A percentile compares a stretch with the other conserved stretches of the same genome.
These are phyloP conservation scores for Saccharomyces kudriavzevii DNA, from an alignment of 805 yeast species.

Conservation along the genomic window DNA sequence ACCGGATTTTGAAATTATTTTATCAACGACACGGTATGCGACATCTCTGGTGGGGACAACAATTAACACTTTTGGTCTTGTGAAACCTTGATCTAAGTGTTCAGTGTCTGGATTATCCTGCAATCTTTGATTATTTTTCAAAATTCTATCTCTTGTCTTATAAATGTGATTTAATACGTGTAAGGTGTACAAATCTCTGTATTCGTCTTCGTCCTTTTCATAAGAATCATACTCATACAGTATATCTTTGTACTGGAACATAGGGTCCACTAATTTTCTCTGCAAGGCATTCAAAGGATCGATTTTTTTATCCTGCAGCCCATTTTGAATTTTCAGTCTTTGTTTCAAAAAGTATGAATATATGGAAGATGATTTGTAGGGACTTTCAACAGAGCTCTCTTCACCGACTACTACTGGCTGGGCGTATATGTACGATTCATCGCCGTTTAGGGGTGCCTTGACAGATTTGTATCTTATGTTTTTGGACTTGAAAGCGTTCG, in stretches of 20 bases:
- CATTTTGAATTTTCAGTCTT: slow-evolving; percentile 30
- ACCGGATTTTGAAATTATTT: slow-evolving; percentile 54
- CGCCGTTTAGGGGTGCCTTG: slow-evolving; percentile 10
- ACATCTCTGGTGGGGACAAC: slow-evolving; percentile 77
- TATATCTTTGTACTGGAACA: slow-evolving; percentile 68
- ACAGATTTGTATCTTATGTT: slow-evolving; percentile 23
- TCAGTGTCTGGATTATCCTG: slow-evolving; percentile 46
- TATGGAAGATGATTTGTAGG: slow-evolving; percentile 18
- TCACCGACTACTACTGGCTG: slow-evolving; percentile 17
- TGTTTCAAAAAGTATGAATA: slow-evolving; percentile 40
- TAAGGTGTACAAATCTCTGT: slow-evolving; percentile 55
- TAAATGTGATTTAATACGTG: slow-evolving; percentile 77
- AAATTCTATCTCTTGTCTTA: slow-evolving; percentile 78
- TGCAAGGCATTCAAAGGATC: slow-evolving; percentile 39
- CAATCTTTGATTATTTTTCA: slow-evolving; percentile 64
- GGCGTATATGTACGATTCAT: slow-evolving; percentile 21
- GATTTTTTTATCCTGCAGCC: slow-evolving; percentile 17
- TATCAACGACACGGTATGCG: slow-evolving; percentile 60
- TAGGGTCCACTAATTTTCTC: slow-evolving; percentile 46
- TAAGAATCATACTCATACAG: slow-evolving; percentile 47
- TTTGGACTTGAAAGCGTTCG: slow-evolving; percentile 25
- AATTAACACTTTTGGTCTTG: slow-evolving; percentile 81
- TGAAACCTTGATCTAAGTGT: slow-evolving; percentile 87
- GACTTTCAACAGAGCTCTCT: slow-evolving; percentile 14
- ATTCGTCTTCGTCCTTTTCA: slow-evolving; percentile 39